Evolutionary conservation across 371 early-diverging fungal genomes (phyloP).

Genomic region (Capniomyces stellatus): DNA sequence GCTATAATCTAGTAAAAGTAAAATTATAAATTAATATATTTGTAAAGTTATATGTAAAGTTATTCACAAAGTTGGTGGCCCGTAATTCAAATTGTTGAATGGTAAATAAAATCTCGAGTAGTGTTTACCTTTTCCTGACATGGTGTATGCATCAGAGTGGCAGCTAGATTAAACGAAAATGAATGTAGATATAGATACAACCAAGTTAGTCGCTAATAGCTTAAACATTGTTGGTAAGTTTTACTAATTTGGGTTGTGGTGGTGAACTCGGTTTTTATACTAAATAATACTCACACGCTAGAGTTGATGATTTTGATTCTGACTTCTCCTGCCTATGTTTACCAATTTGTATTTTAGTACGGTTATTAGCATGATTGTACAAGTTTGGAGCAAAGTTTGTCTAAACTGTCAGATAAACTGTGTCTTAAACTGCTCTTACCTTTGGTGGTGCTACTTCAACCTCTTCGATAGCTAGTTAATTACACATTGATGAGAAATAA

Average conservation of each 20-base stretch:
- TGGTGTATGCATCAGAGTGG: constrained; percentile 88
- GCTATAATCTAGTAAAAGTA: not conserved
- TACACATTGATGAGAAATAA: constrained; percentile 1
- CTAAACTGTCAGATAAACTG: not conserved
- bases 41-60: not conserved
- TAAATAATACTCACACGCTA: constrained; percentile 33
- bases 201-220: no score
- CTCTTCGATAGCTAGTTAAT: constrained; percentile 56
- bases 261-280: not conserved
- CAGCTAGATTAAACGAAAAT: constrained; percentile 23
- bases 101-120: no score
- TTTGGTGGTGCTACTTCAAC: constrained; percentile 85
- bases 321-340: constrained; percentile 61
- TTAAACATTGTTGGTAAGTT: no score
- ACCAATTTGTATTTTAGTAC: no score
- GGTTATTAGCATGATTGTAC: no score
- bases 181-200: no score
- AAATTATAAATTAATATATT: not conserved
- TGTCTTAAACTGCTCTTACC: constrained; percentile 1
- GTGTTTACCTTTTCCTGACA: constrained; percentile 57
- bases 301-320: constrained; percentile 78
- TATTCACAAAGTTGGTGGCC: not conserved
- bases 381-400: not conserved
- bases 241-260: no score
- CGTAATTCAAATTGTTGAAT: not conserved